Percentiles rank a stretch among this genome's conserved stretches.
These are phyloP conservation scores for Apiotrichum laibachii DNA, from an alignment of 1,284 basidiomycete genomes.

Conservation along the genomic window DNA sequence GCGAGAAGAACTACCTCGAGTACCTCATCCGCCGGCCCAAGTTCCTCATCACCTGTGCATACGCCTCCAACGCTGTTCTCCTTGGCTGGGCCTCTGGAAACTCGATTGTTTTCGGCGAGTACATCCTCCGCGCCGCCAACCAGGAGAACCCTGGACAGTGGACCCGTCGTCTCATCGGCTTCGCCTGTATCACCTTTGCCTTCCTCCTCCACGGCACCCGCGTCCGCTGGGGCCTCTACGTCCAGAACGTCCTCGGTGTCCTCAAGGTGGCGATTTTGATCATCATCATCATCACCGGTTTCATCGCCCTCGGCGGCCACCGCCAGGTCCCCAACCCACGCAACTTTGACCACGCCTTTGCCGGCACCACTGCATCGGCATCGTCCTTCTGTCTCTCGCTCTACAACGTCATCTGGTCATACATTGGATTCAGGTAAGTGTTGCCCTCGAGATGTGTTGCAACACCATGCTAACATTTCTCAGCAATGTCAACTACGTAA, in stretches of 20 bases:
- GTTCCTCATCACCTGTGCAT: slow-evolving; percentile 20
- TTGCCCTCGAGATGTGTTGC: too few species aligned
- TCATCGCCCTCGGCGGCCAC: slow-evolving; percentile 56
- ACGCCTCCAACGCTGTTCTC: slow-evolving; percentile 22
- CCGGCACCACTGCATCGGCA: slow-evolving; percentile 45
- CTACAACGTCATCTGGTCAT: slow-evolving; percentile 25
- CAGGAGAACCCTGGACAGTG: slow-evolving; percentile 16
- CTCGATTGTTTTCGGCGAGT: slow-evolving; percentile 21
- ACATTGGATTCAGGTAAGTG: too few species aligned
- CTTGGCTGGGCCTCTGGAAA: slow-evolving; percentile 23
- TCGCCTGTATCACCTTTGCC: slow-evolving; percentile 15
- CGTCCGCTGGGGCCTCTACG: slow-evolving; percentile 9
- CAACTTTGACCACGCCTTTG: slow-evolving; percentile 58
- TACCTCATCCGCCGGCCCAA: slow-evolving; percentile 20
- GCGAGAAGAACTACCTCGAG: slow-evolving; percentile 30
- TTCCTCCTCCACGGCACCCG: slow-evolving; percentile 28
- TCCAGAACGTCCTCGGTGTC: slow-evolving; percentile 14
- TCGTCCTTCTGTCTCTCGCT: slow-evolving; percentile 10
- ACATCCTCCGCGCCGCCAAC: slow-evolving; percentile 19
- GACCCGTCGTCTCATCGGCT: slow-evolving; percentile 15
- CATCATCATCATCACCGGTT: slow-evolving; percentile 53
- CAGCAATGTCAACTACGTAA: slow-evolving; percentile 51
- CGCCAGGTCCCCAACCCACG: slow-evolving; percentile 55
- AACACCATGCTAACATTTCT: too few species aligned
- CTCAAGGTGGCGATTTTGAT: slow-evolving; percentile 13